A percentile compares a stretch with the other conserved stretches of the same genome.
Conservation (phyloP, 495 filamentous ascomycete species). For the Aspergillus baeticus region DNA sequence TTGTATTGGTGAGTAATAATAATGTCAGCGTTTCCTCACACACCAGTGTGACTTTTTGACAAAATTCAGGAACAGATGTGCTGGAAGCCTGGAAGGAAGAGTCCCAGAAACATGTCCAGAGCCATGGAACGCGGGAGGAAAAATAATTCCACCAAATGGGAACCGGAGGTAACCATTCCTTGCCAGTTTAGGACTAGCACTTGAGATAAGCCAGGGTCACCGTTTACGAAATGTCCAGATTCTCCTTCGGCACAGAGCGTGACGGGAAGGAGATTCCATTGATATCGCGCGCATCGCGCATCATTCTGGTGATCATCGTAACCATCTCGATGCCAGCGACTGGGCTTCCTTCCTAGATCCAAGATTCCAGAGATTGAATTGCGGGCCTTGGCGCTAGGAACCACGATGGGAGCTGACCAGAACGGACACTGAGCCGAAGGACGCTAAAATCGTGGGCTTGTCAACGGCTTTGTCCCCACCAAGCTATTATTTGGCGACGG, state of each 20-base stretch:
- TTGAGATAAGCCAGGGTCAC: slow-evolving; percentile 16
- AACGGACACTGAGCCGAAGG: slow-evolving; percentile 22
- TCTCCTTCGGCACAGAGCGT: no score
- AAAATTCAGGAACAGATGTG: not conserved
- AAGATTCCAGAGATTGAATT: not conserved
- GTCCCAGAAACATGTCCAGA: not conserved
- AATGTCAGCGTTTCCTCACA: no score
- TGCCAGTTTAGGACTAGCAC: slow-evolving; percentile 13
- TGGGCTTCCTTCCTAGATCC: no score
- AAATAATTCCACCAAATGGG: slow-evolving; percentile 13
- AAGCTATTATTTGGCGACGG: not conserved
- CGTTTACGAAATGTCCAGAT: slow-evolving; percentile 6
- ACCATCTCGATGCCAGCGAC: not conserved
- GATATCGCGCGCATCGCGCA: not conserved
- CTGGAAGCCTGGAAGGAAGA: not conserved
- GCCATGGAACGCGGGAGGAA: slow-evolving; percentile 15
- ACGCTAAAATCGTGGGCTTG: slow-evolving; percentile 20
- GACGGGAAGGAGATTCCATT: no score
- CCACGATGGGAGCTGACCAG: slow-evolving; percentile 2
- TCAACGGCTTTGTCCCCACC: slow-evolving; percentile 11
- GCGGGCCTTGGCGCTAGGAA: slow-evolving; percentile 14
- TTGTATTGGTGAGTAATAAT: no score
- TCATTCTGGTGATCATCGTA: not conserved
- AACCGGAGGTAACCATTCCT: slow-evolving; percentile 11
- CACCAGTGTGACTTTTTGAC: not conserved